Percentiles rank a stretch among this genome's conserved stretches.
Evolutionary conservation across 768 basidiomycete genomes (phyloP).

Genomic region (Russula sp.): DNA sequence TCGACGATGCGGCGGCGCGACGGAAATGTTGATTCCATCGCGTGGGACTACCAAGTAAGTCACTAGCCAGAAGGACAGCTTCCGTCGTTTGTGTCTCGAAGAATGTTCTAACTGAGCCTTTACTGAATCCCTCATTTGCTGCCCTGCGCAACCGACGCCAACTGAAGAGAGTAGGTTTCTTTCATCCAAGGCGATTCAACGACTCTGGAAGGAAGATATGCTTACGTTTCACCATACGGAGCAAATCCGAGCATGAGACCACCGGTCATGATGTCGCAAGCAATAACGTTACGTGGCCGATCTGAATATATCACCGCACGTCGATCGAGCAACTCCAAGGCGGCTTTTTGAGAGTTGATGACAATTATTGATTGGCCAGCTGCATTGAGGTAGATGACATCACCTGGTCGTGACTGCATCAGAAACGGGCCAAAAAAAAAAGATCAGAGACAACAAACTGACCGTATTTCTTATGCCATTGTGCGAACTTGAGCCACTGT

Average conservation of each 20-base stretch:
- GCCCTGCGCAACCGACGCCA: neutral
- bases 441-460: neutral
- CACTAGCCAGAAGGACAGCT: neutral
- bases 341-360: neutral
- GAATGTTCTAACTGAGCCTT: neutral
- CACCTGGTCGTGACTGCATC: neutral
- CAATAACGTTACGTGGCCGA: neutral
- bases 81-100: neutral
- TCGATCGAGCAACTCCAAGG: neutral
- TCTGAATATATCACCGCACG: neutral
- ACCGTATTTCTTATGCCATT: neutral
- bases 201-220: neutral
- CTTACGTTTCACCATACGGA: neutral
- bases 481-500: constrained; percentile 1
- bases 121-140: neutral
- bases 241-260: neutral
- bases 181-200: no score
- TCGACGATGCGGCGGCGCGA: neutral
- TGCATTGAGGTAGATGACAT: constrained; percentile 7
- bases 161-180: neutral
- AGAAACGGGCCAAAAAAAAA: neutral
- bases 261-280: neutral
- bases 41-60: neutral
- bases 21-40: neutral
- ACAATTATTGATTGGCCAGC: neutral